phyloP scores from a whole-genome alignment of 805 yeast species.

The Metschnikowia similis region DNA sequence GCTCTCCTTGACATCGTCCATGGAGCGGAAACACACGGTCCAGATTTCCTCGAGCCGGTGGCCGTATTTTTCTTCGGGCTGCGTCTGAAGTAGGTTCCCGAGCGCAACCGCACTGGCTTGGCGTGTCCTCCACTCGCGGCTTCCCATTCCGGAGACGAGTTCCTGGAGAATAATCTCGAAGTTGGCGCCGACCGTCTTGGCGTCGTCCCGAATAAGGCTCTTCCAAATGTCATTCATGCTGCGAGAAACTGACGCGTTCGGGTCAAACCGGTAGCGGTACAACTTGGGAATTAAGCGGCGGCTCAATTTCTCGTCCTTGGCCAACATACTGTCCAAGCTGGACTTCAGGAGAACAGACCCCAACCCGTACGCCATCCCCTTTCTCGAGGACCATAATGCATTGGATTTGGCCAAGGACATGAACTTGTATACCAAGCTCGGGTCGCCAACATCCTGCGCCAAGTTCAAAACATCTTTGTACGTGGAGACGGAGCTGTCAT shows the following conservation, averaged over 20 bases:
- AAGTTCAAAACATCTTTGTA: constrained; percentile 83
- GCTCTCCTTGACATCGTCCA: constrained; percentile 94
- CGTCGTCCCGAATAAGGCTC: constrained; percentile 57
- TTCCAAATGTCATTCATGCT: constrained; percentile 92
- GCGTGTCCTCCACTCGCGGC: constrained; percentile 88
- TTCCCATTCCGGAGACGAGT: constrained; percentile 63
- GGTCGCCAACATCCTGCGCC: constrained; percentile 95
- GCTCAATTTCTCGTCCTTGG: constrained; percentile 51
- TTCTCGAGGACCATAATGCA: constrained; percentile 86
- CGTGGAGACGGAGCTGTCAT: constrained; percentile 83
- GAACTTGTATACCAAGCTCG: constrained; percentile 86
- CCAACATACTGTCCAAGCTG: constrained; percentile 58
- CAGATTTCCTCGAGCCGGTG: constrained; percentile 62
- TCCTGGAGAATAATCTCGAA: constrained; percentile 61
- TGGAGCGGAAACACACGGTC: constrained; percentile 80
- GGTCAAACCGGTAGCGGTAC: constrained; percentile 82
- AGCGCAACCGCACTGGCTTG: constrained; percentile 80
- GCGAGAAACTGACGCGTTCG: constrained; percentile 64
- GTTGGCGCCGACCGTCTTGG: constrained; percentile 49
- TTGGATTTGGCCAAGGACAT: constrained; percentile 89
- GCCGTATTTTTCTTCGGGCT: constrained; percentile 50
- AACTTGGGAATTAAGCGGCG: constrained; percentile 71
- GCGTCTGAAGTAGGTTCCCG: constrained; percentile 63
- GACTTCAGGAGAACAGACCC: constrained; percentile 81
- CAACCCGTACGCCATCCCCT: constrained; percentile 91